A percentile compares a stretch with the other conserved stretches of the same genome.
Evolutionary conservation across 2,329 filamentous ascomycete species (phyloP).

Genomic region (Fusarium chlamydosporum): DNA sequence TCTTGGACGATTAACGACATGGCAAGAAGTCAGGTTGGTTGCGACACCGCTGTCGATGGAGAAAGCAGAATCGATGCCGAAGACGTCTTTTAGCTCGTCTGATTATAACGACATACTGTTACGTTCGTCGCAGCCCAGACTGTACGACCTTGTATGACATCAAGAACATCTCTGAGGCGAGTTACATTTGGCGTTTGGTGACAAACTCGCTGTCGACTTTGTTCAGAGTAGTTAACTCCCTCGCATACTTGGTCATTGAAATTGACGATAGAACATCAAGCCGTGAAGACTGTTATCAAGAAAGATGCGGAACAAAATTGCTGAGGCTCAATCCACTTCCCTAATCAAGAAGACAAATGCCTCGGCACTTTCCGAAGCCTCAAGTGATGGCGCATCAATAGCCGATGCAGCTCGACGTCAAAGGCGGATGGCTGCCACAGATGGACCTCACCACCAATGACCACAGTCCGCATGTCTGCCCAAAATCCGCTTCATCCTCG

Average conservation of each 20-base stretch:
- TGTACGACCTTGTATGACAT: too few relatives aligned
- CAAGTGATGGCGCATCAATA: background rate
- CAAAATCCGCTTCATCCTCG: conserved; percentile 4
- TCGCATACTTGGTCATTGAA: too few relatives aligned
- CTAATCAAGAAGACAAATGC: background rate
- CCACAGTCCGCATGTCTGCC: background rate
- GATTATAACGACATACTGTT: too few relatives aligned
- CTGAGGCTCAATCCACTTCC: background rate
- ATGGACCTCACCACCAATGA: conserved; percentile 15
- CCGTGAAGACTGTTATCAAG: background rate
- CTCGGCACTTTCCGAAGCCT: conserved; percentile 11
- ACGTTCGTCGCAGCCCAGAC: too few relatives aligned
- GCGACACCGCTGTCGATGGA: background rate
- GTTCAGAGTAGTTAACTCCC: too few relatives aligned
- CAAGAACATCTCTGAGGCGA: too few relatives aligned
- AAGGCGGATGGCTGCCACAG: background rate
- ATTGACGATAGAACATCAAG: background rate
- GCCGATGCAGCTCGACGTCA: conserved; percentile 20
- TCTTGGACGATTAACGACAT: background rate
- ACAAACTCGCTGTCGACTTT: too few relatives aligned
- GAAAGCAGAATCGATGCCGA: background rate
- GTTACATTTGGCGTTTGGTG: too few relatives aligned
- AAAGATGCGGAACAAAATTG: background rate
- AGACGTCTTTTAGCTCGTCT: too few relatives aligned
- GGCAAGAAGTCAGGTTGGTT: background rate